phyloP scores from a whole-genome alignment of 140 eudicot genomes.

The Anethum foeniculum region DNA sequence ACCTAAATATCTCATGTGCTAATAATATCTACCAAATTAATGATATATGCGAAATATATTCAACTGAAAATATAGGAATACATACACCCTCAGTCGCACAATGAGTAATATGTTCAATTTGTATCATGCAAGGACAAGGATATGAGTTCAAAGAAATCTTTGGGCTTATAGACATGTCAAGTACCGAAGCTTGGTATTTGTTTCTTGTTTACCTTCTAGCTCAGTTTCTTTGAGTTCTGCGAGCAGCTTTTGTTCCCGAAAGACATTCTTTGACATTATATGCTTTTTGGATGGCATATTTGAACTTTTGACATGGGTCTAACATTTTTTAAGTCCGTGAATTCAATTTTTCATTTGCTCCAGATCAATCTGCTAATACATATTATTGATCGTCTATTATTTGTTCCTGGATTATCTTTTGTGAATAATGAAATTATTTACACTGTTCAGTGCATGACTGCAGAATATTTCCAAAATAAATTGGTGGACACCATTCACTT shows the following conservation, averaged over 20 bases:
- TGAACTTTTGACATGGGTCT: not conserved
- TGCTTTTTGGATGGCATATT: not conserved
- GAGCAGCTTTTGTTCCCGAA: not conserved
- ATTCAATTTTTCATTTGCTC: not conserved
- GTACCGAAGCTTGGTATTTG: not conserved
- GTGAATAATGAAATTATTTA: not conserved
- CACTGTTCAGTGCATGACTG: constrained; percentile 15
- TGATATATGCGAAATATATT: not conserved
- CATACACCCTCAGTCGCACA: not conserved
- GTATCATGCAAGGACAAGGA: not conserved
- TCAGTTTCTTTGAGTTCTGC: not conserved
- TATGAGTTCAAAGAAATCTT: not conserved
- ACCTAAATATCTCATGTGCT: not conserved
- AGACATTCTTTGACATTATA: not conserved
- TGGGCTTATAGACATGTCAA: not conserved
- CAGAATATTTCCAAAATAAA: constrained; percentile 98
- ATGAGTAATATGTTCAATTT: not conserved
- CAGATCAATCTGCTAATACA: not conserved
- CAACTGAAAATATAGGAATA: not conserved
- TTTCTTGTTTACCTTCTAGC: not conserved
- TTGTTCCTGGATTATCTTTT: constrained; percentile 4
- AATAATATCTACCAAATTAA: not conserved
- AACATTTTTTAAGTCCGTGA: not conserved
- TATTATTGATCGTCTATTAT: not conserved
- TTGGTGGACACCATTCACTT: constrained; percentile 96